Base-by-base conservation (phyloP, 2,329 filamentous ascomycete species). In the Daldinia sp. region DNA sequence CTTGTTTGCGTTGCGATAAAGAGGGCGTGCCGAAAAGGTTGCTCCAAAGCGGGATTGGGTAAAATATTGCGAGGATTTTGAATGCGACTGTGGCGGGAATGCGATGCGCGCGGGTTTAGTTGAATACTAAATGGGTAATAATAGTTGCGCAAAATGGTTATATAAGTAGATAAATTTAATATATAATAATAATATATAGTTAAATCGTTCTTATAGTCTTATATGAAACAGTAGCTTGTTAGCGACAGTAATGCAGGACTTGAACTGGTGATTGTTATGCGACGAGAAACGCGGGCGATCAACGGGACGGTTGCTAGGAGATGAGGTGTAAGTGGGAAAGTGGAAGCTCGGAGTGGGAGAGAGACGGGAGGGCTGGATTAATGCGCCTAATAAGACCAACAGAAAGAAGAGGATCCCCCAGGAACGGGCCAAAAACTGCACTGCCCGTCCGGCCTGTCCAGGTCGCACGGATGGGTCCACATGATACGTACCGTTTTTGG, bases 361-460 rank as follows among this genome's bases (percentile, higher is more conserved):
- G 70, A 69, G 60, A 70, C 58, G 67, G 68, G 68, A 68, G 65
- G 74, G 71, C 66, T 72, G 74, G 73, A 74, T 75, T 75, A 74
- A 74, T 75, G 74, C 74, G 72, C 73, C 75, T 73, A 76, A 74
- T 72, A 76, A 74, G 73, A 73, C 73, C 72, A 66, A 58, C 66
- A 66, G 58, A 66, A 67, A 60, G 54, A 57, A 54, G 42, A 46
- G 63, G 65, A 53, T 50, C 55, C 63, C 69, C 65, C 37, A 60
- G 56, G 56, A 63, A 65, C 57, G 46, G 39, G 13, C 57, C 35
- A 59, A 68, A 60, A 48, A 20, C 55, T 65, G 50, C 59, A 41
- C 56, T 68, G 50, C 54, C 64, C 71, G 41, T 65, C 60, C 62
- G 55, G 50, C 54, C 64, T 72, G 41, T 65, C 60, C 62, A 58